These are phyloP conservation scores for Laguncularia racemosa DNA, from an alignment of 345 rosid genomes.

Conservation along the genomic window DNA sequence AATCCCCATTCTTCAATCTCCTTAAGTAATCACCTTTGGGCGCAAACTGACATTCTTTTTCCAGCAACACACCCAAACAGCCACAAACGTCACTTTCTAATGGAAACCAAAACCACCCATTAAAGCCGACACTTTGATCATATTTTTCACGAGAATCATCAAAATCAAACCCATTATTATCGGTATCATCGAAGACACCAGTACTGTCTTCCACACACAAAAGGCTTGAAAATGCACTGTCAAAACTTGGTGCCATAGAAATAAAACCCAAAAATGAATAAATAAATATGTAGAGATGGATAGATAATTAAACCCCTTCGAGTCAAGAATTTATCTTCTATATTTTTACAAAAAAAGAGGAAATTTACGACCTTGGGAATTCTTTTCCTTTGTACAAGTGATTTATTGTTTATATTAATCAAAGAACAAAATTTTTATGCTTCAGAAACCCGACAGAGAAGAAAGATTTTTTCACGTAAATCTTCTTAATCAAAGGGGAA, in stretches of 20 bases:
- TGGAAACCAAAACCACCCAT: constrained; percentile 18
- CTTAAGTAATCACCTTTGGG: constrained; percentile 42
- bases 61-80: constrained; percentile 43
- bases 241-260: constrained; percentile 59
- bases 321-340: no score
- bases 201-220: constrained; percentile 46
- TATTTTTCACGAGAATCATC: constrained; percentile 12
- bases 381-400: no score
- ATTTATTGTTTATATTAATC: no score
- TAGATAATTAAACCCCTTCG: no score
- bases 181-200: constrained; percentile 35
- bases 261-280: not conserved
- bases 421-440: no score
- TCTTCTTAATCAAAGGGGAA: no score
- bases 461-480: no score
- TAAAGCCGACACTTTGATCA: constrained; percentile 15
- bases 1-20: constrained; percentile 49
- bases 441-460: no score
- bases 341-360: no score
- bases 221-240: constrained; percentile 38
- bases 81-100: constrained; percentile 37
- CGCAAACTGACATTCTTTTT: constrained; percentile 48
- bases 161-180: constrained; percentile 13
- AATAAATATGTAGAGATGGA: no score
- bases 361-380: no score